Evolutionary conservation across 352 stramenopile genomes (phyloP), one percentile per base, ranked within the genome.

Genomic region (Pythium insidiosum): DNA sequence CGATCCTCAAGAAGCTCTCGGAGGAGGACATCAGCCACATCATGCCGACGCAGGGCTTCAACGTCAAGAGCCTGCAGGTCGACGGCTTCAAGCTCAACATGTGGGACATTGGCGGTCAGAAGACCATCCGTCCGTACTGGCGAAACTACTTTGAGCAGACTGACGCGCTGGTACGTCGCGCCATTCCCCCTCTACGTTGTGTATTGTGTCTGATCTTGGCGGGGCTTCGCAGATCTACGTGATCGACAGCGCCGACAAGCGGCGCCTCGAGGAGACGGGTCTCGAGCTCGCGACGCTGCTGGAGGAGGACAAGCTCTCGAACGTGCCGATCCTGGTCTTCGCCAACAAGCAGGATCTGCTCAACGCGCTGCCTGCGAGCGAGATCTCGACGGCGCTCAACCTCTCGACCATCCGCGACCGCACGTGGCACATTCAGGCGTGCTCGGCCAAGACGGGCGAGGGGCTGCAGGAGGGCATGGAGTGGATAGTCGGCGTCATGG

Each of bases 91-190:
- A 98, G 64, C 84, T 98, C 38, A 98, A 98, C 63, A 88, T 98
- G 43, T 98, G 95, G 95, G 96, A 99, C 67, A 94, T 99, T 38
- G 97, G 96, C 45, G 97, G 96, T 23, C 97, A 99, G 76, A 96
- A 98, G 52, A 99, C 96, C 18, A 99, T 99, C 43, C 88, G 96
- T 18, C 91, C 95, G 5, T 99, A 99, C 70, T 99, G 97, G 97
- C 79, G 95, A 31, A 99, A 99, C 75, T 99, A 99, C 73, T 99
- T 98, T 66, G 97, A 99, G 73, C 69, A 97, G 65, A 98, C 93
- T 2, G 93, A 98, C 57, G 90, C 87, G 5, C 58, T 98, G 41
- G 74, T 89, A 50, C 26, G 63, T 46, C 3, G 31, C 18, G 25
- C 12, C 4, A 13, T 37, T 18, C 9, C 19, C 21, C 12, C 3